phyloP scores from a whole-genome alignment of 1,284 basidiomycete genomes.

The Malassezia globosa region DNA sequence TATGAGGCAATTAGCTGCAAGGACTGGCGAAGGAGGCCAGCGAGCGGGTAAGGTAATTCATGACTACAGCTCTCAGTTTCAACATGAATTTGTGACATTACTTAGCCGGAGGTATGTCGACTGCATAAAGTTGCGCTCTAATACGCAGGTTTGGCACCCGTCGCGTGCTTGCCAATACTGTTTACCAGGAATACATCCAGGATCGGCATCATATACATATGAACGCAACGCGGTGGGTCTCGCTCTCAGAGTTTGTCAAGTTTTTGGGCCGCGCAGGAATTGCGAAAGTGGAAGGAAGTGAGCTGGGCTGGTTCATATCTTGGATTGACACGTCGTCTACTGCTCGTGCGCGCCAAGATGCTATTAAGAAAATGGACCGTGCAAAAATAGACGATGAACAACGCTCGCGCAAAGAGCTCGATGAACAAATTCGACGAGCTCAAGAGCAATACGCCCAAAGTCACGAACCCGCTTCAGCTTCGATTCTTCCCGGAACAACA shows the following conservation, averaged over 20 bases:
- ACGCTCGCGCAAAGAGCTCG: slow-evolving; percentile 74
- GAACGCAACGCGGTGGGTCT: slow-evolving; percentile 97
- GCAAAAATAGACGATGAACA: slow-evolving; percentile 85
- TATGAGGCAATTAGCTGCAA: slow-evolving; percentile 85
- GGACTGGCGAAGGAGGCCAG: slow-evolving; percentile 57
- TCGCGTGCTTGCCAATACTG: slow-evolving; percentile 62
- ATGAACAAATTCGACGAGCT: slow-evolving; percentile 88
- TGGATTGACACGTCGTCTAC: slow-evolving; percentile 96
- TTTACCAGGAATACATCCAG: slow-evolving; percentile 95
- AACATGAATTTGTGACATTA: slow-evolving; percentile 77
- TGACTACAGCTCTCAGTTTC: slow-evolving; percentile 78
- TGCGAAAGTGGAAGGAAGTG: slow-evolving; percentile 87
- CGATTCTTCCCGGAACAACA: background rate
- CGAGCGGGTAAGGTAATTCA: slow-evolving; percentile 79
- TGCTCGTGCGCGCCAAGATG: slow-evolving; percentile 75
- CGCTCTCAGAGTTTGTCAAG: slow-evolving; percentile 84
- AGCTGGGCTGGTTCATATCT: slow-evolving; percentile 89
- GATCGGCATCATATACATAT: slow-evolving; percentile 93
- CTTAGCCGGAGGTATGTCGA: slow-evolving; percentile 63
- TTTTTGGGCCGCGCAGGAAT: slow-evolving; percentile 78
- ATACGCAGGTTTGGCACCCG: slow-evolving; percentile 35
- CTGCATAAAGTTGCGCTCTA: background rate
- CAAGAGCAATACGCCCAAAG: slow-evolving; percentile 26
- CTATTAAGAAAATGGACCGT: slow-evolving; percentile 87
- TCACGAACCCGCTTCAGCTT: background rate